Evolutionary conservation across 2,329 filamentous ascomycete genomes (phyloP), one percentile per base, ranked within the genome.

Genomic region (Albophoma yamanashiensis): DNA sequence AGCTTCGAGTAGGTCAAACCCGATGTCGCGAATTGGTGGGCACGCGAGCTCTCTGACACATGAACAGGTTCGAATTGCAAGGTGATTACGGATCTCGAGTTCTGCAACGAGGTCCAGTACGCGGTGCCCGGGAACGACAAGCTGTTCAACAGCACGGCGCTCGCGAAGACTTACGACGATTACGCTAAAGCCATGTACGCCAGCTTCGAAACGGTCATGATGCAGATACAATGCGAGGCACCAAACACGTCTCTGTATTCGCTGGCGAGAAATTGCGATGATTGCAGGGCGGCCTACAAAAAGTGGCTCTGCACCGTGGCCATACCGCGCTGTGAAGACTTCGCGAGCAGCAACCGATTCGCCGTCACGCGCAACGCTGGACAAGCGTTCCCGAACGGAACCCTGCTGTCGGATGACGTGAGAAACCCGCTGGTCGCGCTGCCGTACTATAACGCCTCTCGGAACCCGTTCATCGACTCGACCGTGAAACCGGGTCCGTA

Each of bases 251-350:
- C 89, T 17, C 83, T 84, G 64, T 99, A 96, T 75, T 96, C 92
- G 1, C 84, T 97, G 17, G 89, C 85, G 1, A 84, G 86, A 50
- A 83, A 75, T 65, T 99, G 94, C 77, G 73, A 78, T 52, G 83
- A 95, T 72, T 99, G 94, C 74, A 83, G 79, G 20, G 69, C 71
- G 0, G 91, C 91, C 11, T 99, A 99, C 81, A 97, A 95, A 73
- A 80, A 86, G 68, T 99, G 94, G 94, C 86, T 99, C 25, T 99
- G 94, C 76, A 89, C 91, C 31, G 92, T 97, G 36, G 89, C 86
- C 20, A 94, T 99, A 63, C 94, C 94, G 1, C 89, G 92, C 38
- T 99, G 94, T 76, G 88, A 91, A 68, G 93, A 97, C 75, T 94
- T 89, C 67, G 83, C 81, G 57, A 83, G 79, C 56, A 67, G 72